Conservation (phyloP, 2,329 filamentous ascomycete genomes). For the Xylaria sp. region DNA sequence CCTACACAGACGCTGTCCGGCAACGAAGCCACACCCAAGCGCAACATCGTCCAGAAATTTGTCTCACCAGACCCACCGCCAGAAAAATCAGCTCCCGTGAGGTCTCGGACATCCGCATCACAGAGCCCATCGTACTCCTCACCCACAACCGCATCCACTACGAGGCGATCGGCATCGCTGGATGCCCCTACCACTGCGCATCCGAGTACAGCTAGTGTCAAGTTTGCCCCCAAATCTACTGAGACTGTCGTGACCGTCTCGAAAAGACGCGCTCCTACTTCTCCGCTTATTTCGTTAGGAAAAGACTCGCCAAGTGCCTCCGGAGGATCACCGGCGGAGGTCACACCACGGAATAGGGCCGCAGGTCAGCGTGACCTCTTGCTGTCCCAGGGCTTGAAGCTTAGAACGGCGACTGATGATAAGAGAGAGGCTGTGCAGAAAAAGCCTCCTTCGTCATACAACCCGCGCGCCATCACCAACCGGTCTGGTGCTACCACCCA, state of each 20-base stretch:
- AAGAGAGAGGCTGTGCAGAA: slow-evolving; percentile 38
- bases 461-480: slow-evolving; percentile 34
- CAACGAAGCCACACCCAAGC: slow-evolving; percentile 20
- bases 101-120: slow-evolving; percentile 37
- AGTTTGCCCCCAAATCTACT: slow-evolving; percentile 27
- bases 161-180: slow-evolving; percentile 37
- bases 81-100: slow-evolving; percentile 27
- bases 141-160: slow-evolving; percentile 27
- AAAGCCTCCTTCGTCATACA: slow-evolving; percentile 49
- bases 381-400: slow-evolving; percentile 39
- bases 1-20: slow-evolving; percentile 20
- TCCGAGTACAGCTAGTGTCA: slow-evolving; percentile 22
- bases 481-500: slow-evolving; percentile 30
- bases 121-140: slow-evolving; percentile 31
- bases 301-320: slow-evolving; percentile 6
- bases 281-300: slow-evolving; percentile 14
- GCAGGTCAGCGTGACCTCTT: slow-evolving; percentile 45
- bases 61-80: slow-evolving; percentile 26
- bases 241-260: slow-evolving; percentile 31
- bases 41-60: slow-evolving; percentile 14
- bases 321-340: slow-evolving; percentile 23
- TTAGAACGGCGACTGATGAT: slow-evolving; percentile 44
- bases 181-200: slow-evolving; percentile 21
- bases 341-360: slow-evolving; percentile 33
- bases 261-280: slow-evolving; percentile 35